phyloP scores from a whole-genome alignment of 352 stramenopile genomes.

The Phytophthora cactorum region DNA sequence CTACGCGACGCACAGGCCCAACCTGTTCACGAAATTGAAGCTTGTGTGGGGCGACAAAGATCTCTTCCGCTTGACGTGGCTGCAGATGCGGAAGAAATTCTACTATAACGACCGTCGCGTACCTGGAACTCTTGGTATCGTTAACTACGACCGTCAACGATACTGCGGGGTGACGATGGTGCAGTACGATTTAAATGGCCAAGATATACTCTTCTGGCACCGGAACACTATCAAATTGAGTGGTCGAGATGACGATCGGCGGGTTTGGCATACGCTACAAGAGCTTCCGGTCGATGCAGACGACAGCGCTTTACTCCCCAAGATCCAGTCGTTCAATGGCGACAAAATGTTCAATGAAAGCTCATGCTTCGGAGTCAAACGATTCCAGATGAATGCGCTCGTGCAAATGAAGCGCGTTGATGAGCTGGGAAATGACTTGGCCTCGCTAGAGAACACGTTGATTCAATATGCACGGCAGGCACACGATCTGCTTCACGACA shows the following conservation, averaged over 20 bases:
- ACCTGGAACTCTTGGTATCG: conserved; percentile 47
- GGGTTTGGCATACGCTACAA: conserved; percentile 57
- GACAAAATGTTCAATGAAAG: conserved; percentile 67
- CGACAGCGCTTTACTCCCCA: conserved; percentile 22
- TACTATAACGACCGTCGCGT: conserved; percentile 47
- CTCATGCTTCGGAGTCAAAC: conserved; percentile 74
- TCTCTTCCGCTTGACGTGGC: conserved; percentile 60
- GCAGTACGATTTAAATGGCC: conserved; percentile 50
- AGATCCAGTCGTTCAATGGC: conserved; percentile 66
- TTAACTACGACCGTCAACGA: conserved; percentile 41
- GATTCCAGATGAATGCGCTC: conserved; percentile 36
- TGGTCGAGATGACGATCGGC: conserved; percentile 33
- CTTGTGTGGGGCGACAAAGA: conserved; percentile 68
- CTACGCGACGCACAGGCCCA: conserved; percentile 49
- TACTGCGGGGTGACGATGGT: conserved; percentile 62
- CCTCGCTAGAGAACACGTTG: conserved; percentile 25
- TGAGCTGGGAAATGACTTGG: conserved; percentile 19
- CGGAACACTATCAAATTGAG: conserved; percentile 73
- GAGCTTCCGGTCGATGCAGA: conserved; percentile 40
- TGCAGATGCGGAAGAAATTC: conserved; percentile 38
- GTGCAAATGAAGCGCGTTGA: conserved; percentile 37
- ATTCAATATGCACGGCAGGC: conserved; percentile 50
- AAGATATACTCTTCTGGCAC: conserved; percentile 54
- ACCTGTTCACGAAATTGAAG: conserved; percentile 56
- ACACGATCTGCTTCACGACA: conserved; percentile 34